These are phyloP conservation scores for Pseudogymnoascus sp. DNA, from an alignment of 2,329 filamentous ascomycete species.

Conservation along the genomic window DNA sequence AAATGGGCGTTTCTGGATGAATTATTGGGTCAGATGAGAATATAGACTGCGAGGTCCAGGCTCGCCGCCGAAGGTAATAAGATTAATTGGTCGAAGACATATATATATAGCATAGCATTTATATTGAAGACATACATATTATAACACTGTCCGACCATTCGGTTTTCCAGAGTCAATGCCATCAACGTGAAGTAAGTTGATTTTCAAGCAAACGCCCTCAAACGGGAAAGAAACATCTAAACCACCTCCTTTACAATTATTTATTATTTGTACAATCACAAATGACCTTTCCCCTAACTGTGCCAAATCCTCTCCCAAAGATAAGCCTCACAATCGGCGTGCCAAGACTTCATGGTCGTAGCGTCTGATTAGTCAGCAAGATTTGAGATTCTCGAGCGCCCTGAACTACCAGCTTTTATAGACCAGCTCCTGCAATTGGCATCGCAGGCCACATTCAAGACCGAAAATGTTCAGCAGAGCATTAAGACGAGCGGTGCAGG, in stretches of 20 bases:
- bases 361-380: neutral
- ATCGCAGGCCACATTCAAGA: constrained; percentile 8
- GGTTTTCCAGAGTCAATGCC: neutral
- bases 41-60: constrained; percentile 5
- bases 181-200: neutral
- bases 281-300: constrained; percentile 75
- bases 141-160: neutral
- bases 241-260: constrained; percentile 51
- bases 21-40: constrained; percentile 1
- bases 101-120: constrained; percentile 2
- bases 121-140: neutral
- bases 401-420: constrained; percentile 4
- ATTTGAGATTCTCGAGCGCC: constrained; percentile 8
- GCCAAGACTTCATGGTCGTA: constrained; percentile 4
- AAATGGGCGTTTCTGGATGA: neutral
- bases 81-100: neutral
- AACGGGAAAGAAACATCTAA: constrained; percentile 33
- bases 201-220: neutral
- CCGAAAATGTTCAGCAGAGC: constrained; percentile 36
- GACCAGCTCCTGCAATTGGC: neutral
- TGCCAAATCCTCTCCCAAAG: constrained; percentile 80
- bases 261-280: constrained; percentile 65
- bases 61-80: neutral
- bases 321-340: constrained; percentile 27
- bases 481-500: constrained; percentile 55